Evolutionary conservation across 2,329 filamentous ascomycete species (phyloP).

Genomic region (Anthostomella pinea): DNA sequence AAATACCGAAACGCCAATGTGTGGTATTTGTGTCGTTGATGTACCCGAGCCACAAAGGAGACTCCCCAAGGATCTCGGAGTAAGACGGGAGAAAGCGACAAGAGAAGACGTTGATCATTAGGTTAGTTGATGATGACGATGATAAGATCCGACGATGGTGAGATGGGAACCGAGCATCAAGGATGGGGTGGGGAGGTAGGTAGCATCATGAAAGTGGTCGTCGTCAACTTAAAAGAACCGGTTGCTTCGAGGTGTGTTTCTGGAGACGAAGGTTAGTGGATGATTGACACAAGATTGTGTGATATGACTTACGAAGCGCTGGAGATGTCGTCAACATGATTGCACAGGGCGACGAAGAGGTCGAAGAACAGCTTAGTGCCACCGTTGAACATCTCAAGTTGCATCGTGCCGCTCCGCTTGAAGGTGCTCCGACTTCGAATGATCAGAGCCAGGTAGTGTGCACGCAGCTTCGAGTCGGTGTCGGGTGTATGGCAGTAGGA

Average conservation of each 20-base stretch:
- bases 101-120: slow-evolving; percentile 29
- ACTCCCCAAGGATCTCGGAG: slow-evolving; percentile 12
- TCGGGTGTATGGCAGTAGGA: slow-evolving; percentile 88
- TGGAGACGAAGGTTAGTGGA: slow-evolving; percentile 24
- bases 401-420: slow-evolving; percentile 93
- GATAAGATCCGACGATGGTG: slow-evolving; percentile 5
- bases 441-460: slow-evolving; percentile 89
- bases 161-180: slow-evolving; percentile 8
- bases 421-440: slow-evolving; percentile 85
- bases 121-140: slow-evolving; percentile 8
- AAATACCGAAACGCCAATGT: slow-evolving; percentile 21
- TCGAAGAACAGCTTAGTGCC: slow-evolving; percentile 86
- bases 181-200: slow-evolving; percentile 3
- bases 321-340: slow-evolving; percentile 75
- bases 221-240: slow-evolving; percentile 30
- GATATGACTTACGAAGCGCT: slow-evolving; percentile 48
- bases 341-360: slow-evolving; percentile 87
- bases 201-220: slow-evolving; percentile 5
- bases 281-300: neutral
- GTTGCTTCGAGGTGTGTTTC: slow-evolving; percentile 47
- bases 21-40: slow-evolving; percentile 23
- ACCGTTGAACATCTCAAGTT: slow-evolving; percentile 87
- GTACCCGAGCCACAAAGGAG: slow-evolving; percentile 11
- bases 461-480: slow-evolving; percentile 83
- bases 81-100: slow-evolving; percentile 5